Percentiles rank a stretch among this genome's conserved stretches.
phyloP scores from a whole-genome alignment of 345 rosid genomes.

The Boechera retrofracta region DNA sequence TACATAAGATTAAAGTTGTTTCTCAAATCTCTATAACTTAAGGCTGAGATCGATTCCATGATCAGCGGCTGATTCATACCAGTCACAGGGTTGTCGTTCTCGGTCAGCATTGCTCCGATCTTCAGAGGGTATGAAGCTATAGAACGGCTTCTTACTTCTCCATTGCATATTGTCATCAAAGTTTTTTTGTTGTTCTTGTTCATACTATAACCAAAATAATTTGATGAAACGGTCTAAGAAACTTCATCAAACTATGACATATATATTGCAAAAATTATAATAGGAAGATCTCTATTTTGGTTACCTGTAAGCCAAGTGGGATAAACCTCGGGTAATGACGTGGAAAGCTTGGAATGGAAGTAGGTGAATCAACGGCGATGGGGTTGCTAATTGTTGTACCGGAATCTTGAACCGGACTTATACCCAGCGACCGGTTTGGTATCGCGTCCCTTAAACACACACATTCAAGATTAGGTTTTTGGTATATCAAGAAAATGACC shows the following conservation, averaged over 20 bases:
- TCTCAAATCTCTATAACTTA: conserved; percentile 30
- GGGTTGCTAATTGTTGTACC: conserved; percentile 35
- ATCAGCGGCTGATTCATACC: conserved; percentile 12
- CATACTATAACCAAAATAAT: conserved; percentile 30
- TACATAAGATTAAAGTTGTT: not conserved
- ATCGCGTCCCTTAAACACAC: conserved; percentile 20
- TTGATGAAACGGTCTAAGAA: conserved; percentile 21
- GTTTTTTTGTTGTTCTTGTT: conserved; percentile 22
- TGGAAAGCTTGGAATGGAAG: conserved; percentile 24
- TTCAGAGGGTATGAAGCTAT: conserved; percentile 25
- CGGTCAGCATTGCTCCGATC: conserved; percentile 14
- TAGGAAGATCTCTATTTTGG: not conserved
- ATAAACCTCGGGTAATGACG: conserved; percentile 25
- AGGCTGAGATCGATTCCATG: conserved; percentile 42
- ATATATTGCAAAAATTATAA: not conserved
- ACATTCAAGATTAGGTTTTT: conserved; percentile 28
- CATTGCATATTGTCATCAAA: conserved; percentile 24
- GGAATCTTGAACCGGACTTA: conserved; percentile 30
- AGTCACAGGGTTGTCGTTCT: conserved; percentile 25
- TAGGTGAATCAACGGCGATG: conserved; percentile 31
- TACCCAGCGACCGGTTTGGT: conserved; percentile 25
- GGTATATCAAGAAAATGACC: conserved; percentile 15
- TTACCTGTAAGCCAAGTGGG: conserved; percentile 37
- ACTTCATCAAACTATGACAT: conserved; percentile 1
- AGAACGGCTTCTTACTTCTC: conserved; percentile 26